These are phyloP conservation scores for Triangularia setosa DNA, from an alignment of 2,329 filamentous ascomycete species.

Conservation along the genomic window DNA sequence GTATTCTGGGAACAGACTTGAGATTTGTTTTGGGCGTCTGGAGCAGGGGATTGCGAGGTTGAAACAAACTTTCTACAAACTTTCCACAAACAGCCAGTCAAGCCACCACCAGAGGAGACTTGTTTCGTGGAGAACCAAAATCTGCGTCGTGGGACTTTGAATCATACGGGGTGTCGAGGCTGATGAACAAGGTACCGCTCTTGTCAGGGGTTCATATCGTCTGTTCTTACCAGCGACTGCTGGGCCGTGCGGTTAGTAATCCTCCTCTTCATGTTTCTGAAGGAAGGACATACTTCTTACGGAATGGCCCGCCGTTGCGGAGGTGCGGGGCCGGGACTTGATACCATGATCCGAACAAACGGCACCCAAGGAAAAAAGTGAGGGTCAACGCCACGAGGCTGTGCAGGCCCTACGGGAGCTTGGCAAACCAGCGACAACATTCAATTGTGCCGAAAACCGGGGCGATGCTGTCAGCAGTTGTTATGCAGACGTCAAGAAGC, in stretches of 20 bases:
- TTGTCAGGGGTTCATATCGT: not conserved
- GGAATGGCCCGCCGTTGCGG: not conserved
- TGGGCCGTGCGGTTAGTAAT: not conserved
- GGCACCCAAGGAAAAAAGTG: not conserved
- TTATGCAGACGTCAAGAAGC: not conserved
- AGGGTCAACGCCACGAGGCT: constrained; percentile 14
- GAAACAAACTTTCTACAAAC: not conserved
- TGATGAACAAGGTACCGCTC: not conserved
- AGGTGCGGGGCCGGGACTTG: not conserved
- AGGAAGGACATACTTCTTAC: not conserved
- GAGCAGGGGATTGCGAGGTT: not conserved
- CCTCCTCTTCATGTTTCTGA: not conserved
- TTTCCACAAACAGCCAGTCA: not conserved
- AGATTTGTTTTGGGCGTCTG: not conserved
- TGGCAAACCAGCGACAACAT: not conserved
- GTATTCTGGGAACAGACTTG: not conserved
- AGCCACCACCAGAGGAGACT: not conserved
- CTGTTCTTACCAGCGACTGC: not conserved
- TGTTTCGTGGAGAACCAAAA: not conserved
- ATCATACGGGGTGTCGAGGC: not conserved
- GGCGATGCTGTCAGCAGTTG: not conserved
- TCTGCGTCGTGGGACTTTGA: not conserved
- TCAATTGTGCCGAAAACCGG: not conserved
- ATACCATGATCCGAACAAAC: not conserved
- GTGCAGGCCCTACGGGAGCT: constrained; percentile 5